phyloP scores from a whole-genome alignment of 768 basidiomycete species.

The Pseudohyphozyma bogoriensis region DNA sequence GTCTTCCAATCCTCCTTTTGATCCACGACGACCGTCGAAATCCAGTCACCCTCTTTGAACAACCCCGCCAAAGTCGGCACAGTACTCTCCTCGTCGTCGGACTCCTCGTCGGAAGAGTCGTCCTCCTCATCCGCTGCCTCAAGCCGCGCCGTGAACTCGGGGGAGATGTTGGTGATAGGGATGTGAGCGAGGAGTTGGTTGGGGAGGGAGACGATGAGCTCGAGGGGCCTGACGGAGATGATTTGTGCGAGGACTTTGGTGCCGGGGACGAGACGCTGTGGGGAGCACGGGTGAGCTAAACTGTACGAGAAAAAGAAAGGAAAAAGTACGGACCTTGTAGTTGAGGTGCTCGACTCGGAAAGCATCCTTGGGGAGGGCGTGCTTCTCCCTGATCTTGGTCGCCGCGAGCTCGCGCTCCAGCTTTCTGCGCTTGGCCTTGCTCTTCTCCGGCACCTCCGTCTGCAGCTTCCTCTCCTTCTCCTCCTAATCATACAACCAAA shows the following conservation, averaged over 20 bases:
- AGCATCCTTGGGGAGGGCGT: conserved; percentile 35
- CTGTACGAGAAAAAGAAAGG: not conserved
- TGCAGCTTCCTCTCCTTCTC: conserved; percentile 9
- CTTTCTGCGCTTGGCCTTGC: conserved; percentile 38
- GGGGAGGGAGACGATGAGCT: conserved; percentile 85
- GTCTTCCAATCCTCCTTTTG: conserved; percentile 57
- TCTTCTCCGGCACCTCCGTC: conserved; percentile 38
- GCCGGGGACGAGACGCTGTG: conserved; percentile 63
- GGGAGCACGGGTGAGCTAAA: not conserved
- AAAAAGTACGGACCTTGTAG: conserved; percentile 57
- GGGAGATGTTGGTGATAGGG: conserved; percentile 83
- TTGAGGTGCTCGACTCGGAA: conserved; percentile 83
- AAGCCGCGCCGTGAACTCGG: conserved; percentile 61
- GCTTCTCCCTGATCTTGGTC: conserved; percentile 33
- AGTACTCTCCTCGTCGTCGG: conserved; percentile 16
- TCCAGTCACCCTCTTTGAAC: conserved; percentile 75
- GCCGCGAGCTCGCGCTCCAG: conserved; percentile 28
- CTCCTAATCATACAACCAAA: not conserved
- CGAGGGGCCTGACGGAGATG: conserved; percentile 72
- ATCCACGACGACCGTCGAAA: conserved; percentile 63
- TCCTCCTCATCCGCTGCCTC: conserved; percentile 49
- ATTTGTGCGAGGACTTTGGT: conserved; percentile 86
- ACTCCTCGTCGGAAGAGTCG: conserved; percentile 39
- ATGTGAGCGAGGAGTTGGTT: conserved; percentile 88
- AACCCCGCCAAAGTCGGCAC: conserved; percentile 64